Percentiles rank a stretch among this genome's conserved stretches.
Conservation (phyloP, 2,329 filamentous ascomycete species). For the Penicillium sp. region DNA sequence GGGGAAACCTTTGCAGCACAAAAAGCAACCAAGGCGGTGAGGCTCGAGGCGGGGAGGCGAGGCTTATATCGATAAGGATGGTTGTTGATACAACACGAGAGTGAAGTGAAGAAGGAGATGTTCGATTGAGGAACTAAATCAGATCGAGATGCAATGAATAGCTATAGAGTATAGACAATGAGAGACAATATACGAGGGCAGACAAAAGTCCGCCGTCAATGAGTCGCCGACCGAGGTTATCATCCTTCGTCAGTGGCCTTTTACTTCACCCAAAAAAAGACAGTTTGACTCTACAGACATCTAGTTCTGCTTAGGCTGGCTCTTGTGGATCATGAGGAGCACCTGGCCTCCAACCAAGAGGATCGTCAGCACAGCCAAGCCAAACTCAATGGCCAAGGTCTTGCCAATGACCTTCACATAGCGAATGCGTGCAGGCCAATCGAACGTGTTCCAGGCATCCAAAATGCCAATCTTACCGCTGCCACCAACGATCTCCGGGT, state of each 20-base stretch:
- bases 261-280: too few relatives aligned
- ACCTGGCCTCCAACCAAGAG: conserved; percentile 51
- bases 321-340: conserved; percentile 34
- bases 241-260: too few relatives aligned
- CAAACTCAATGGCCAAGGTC: conserved; percentile 54
- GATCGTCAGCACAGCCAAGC: conserved; percentile 44
- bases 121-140: too few relatives aligned
- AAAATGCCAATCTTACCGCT: conserved; percentile 63
- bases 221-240: too few relatives aligned
- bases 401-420: conserved; percentile 71
- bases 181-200: too few relatives aligned
- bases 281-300: too few relatives aligned
- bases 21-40: not conserved
- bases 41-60: conserved; percentile 11
- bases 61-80: too few relatives aligned
- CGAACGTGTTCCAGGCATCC: conserved; percentile 76
- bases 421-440: conserved; percentile 63
- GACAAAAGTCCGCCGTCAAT: too few relatives aligned
- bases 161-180: too few relatives aligned
- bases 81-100: too few relatives aligned
- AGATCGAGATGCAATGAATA: too few relatives aligned
- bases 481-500: conserved; percentile 67
- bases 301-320: not conserved
- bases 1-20: not conserved
- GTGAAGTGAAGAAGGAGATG: too few relatives aligned